A percentile compares a stretch with the other conserved stretches of the same genome.
These are phyloP conservation scores for Erythrophleum fordii DNA, from an alignment of 306 rosid species.

Conservation along the genomic window DNA sequence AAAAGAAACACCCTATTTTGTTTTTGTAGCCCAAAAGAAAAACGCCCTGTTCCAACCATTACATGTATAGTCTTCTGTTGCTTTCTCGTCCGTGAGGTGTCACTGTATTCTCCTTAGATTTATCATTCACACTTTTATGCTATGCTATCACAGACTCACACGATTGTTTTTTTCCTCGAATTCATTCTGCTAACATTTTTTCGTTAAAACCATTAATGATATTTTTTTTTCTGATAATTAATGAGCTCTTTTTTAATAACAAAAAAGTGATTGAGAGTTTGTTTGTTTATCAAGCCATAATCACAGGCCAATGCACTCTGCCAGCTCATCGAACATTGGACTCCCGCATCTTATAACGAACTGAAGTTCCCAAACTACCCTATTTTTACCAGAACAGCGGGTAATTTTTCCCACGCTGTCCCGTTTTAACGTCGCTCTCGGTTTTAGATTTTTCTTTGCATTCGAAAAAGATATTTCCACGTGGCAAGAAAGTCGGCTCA, in stretches of 20 bases:
- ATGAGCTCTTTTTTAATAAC: not conserved
- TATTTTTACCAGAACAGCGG: not conserved
- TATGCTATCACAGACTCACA: no score
- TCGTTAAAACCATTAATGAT: not conserved
- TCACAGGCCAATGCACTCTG: not conserved
- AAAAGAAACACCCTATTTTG: no score
- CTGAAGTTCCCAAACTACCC: not conserved
- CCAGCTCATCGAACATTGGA: not conserved
- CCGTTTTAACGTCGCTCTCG: not conserved
- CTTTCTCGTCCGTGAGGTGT: no score
- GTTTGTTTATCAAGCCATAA: not conserved
- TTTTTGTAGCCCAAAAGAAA: no score
- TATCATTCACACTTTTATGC: no score
- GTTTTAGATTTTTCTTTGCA: conserved; percentile 4
- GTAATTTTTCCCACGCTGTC: not conserved
- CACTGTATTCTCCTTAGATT: no score
- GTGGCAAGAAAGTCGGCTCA: not conserved
- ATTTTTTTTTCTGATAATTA: no score
- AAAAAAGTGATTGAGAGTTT: not conserved
- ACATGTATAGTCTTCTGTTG: no score
- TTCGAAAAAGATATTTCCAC: conserved; percentile 1
- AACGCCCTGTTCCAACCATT: no score
- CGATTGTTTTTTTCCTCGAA: no score
- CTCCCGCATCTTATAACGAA: not conserved
- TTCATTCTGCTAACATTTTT: no score